These are phyloP conservation scores for Termitomyces sp. DNA, from an alignment of 768 basidiomycete species.

Conservation along the genomic window DNA sequence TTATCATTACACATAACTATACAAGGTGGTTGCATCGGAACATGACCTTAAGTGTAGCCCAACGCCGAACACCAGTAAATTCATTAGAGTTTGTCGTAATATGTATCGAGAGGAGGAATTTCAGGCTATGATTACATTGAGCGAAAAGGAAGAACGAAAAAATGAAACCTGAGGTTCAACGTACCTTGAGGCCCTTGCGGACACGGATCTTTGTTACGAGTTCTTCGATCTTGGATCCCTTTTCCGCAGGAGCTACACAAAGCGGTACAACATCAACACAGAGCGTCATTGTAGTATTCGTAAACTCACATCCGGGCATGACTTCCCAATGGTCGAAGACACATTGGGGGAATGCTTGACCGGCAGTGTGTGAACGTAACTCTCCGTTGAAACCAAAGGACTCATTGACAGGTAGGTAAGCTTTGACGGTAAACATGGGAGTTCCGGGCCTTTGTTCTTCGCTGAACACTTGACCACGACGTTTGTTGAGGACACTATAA, in stretches of 20 bases:
- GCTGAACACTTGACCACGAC: conserved; percentile 97
- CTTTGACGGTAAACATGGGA: conserved; percentile 99
- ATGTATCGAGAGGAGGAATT: conserved; percentile 79
- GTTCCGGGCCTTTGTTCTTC: conserved; percentile 97
- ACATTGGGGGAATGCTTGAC: conserved; percentile 97
- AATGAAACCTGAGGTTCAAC: conserved; percentile 15
- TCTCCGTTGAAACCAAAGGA: conserved; percentile 99
- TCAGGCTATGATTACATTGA: conserved; percentile 52
- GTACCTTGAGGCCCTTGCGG: conserved; percentile 94
- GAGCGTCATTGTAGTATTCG: background rate
- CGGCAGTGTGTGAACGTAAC: conserved; percentile 85
- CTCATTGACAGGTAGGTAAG: conserved; percentile 87
- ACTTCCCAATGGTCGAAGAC: conserved; percentile 94
- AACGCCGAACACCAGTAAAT: background rate
- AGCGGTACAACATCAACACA: conserved; percentile 3
- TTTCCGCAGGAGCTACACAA: conserved; percentile 65
- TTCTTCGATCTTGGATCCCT: conserved; percentile 88
- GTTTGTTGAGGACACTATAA: conserved; percentile 90
- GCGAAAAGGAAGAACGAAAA: background rate
- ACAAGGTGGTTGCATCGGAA: conserved; percentile 4
- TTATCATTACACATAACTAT: conserved; percentile 5
- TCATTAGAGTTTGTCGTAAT: conserved; percentile 87
- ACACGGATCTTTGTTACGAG: conserved; percentile 76
- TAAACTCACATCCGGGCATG: conserved; percentile 69
- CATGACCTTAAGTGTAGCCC: conserved; percentile 6